phyloP scores from a whole-genome alignment of 2,329 filamentous ascomycete genomes.

The Clonostachys rhizophaga region DNA sequence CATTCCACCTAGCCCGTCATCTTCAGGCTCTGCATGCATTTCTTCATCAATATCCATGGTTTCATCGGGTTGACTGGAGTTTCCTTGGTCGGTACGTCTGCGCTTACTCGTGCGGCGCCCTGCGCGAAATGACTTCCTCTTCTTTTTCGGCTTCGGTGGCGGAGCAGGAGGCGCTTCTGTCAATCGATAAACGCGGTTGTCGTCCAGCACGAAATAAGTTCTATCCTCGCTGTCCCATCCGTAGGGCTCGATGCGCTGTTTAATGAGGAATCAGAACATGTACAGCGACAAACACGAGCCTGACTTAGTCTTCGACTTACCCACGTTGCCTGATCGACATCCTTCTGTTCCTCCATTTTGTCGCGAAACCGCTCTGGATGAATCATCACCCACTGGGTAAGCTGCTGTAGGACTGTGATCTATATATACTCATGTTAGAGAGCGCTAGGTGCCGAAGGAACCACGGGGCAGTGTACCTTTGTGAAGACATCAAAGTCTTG shows the following conservation, averaged over 20 bases:
- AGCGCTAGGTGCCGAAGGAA: neutral
- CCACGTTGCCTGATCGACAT: conserved; percentile 79
- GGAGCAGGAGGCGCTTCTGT: conserved; percentile 65
- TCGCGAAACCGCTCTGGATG: conserved; percentile 85
- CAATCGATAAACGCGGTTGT: conserved; percentile 86
- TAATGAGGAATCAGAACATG: neutral
- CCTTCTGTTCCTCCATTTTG: conserved; percentile 77
- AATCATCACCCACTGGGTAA: conserved; percentile 84
- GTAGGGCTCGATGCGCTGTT: conserved; percentile 69
- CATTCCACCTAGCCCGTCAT: conserved; percentile 68
- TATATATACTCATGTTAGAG: conserved; percentile 14
- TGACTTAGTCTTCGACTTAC: conserved; percentile 40
- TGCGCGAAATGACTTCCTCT: conserved; percentile 37
- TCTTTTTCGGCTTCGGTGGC: conserved; percentile 60
- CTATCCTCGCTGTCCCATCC: conserved; percentile 88
- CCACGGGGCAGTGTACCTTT: conserved; percentile 48
- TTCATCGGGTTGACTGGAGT: neutral
- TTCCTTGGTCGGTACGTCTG: conserved; percentile 22
- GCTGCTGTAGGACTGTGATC: conserved; percentile 77
- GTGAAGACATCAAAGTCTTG: conserved; percentile 75
- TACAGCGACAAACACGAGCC: conserved; percentile 9
- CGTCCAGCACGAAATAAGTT: conserved; percentile 86
- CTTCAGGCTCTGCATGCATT: conserved; percentile 24
- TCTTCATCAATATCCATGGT: conserved; percentile 14
- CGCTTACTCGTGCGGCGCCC: conserved; percentile 67